Conservation (phyloP, 805 yeast genomes). For the Zygoascus tannicola region DNA sequence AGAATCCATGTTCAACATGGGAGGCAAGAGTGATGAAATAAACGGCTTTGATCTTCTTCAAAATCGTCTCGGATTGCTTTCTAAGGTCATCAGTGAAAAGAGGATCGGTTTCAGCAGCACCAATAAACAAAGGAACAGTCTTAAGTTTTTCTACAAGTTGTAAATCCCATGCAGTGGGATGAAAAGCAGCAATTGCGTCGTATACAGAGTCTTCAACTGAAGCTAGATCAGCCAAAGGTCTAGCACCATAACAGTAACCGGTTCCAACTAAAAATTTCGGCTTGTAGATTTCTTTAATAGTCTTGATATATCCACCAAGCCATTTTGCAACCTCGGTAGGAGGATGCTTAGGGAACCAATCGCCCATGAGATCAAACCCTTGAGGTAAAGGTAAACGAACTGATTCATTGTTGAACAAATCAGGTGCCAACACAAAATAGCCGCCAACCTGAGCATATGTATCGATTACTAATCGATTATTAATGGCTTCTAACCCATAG, state of each 20-base stretch:
- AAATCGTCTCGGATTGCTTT: constrained; percentile 46
- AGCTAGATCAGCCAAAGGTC: constrained; percentile 1
- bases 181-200: constrained; percentile 1
- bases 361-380: constrained; percentile 18
- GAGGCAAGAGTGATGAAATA: constrained; percentile 55
- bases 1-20: constrained; percentile 65
- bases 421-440: constrained; percentile 67
- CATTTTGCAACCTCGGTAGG: constrained; percentile 34
- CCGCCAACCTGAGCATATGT: constrained; percentile 45
- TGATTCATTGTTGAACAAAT: constrained; percentile 51
- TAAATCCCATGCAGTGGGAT: neutral
- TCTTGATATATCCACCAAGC: neutral
- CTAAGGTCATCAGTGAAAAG: constrained; percentile 57
- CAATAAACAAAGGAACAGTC: constrained; percentile 47
- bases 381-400: constrained; percentile 27
- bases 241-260: constrained; percentile 86
- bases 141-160: neutral
- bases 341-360: constrained; percentile 51
- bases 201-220: neutral
- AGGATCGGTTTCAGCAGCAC: constrained; percentile 67
- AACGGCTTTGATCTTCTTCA: constrained; percentile 42
- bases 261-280: constrained; percentile 46
- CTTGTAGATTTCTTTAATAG: constrained; percentile 18
- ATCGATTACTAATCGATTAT: constrained; percentile 42
- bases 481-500: constrained; percentile 50